phyloP scores from a whole-genome alignment of 2,329 filamentous ascomycete genomes.

The Chrysosporium keratinophilum region DNA sequence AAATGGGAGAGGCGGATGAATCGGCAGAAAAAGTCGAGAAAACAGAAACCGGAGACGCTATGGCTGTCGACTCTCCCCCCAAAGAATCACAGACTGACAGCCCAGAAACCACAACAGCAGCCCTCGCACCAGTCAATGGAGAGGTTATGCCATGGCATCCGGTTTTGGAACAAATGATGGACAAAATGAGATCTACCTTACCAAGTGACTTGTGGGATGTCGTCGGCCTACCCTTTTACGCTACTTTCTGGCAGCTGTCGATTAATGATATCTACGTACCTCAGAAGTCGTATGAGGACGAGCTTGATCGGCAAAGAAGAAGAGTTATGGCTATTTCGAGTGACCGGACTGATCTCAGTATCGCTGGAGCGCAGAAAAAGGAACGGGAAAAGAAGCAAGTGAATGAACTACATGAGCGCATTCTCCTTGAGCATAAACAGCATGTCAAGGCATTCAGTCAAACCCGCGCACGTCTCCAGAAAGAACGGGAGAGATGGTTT shows the following conservation, averaged over 20 bases:
- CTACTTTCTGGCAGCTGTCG: conserved; percentile 84
- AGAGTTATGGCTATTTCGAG: conserved; percentile 57
- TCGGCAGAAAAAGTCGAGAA: conserved; percentile 16
- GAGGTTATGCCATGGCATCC: conserved; percentile 51
- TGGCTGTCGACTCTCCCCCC: conserved; percentile 7
- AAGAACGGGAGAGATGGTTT: conserved; percentile 74
- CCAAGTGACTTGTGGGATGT: conserved; percentile 56
- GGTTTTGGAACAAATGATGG: conserved; percentile 63
- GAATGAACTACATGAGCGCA: conserved; percentile 55
- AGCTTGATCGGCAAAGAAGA: conserved; percentile 58
- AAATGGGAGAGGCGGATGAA: conserved; percentile 26
- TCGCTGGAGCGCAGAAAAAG: conserved; percentile 54
- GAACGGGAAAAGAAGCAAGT: conserved; percentile 60
- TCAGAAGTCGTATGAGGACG: conserved; percentile 64
- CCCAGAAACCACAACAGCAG: conserved; percentile 16
- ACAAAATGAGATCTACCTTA: conserved; percentile 53
- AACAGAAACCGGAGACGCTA: conserved; percentile 6
- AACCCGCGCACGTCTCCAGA: conserved; percentile 58
- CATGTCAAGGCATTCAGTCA: conserved; percentile 58
- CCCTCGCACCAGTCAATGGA: conserved; percentile 24
- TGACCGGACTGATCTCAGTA: conserved; percentile 62
- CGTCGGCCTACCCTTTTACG: conserved; percentile 71
- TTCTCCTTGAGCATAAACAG: conserved; percentile 62
- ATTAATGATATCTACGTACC: conserved; percentile 72
- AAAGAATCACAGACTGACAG: conserved; percentile 15